Conservation (phyloP, 1,139 yeast species). For the Debaryomycetaceae sp. region DNA sequence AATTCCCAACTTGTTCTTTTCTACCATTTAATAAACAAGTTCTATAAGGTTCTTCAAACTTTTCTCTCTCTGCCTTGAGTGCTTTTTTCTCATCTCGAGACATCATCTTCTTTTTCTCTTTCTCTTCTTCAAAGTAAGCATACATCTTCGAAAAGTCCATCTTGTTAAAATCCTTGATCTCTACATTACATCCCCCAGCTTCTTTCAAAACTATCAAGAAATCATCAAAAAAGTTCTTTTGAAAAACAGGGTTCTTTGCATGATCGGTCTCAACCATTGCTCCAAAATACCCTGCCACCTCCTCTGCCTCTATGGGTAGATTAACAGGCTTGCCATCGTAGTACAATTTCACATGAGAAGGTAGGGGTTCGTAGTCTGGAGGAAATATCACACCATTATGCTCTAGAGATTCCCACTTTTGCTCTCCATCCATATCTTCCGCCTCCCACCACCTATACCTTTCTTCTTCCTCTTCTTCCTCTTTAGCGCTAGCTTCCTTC, state of each 20-base stretch:
- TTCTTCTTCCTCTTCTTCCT: conserved; percentile 58
- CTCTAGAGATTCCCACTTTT: conserved; percentile 81
- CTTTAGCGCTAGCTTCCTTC: conserved; percentile 12
- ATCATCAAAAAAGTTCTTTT: conserved; percentile 80
- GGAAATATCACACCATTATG: conserved; percentile 94
- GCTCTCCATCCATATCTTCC: conserved; percentile 64
- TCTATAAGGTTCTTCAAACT: conserved; percentile 75
- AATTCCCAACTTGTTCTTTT: conserved; percentile 89
- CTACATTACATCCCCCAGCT: conserved; percentile 57
- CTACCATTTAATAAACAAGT: conserved; percentile 82
- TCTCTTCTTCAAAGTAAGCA: conserved; percentile 64
- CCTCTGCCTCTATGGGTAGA: conserved; percentile 82
- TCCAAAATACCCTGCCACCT: conserved; percentile 92
- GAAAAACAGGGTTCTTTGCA: conserved; percentile 82
- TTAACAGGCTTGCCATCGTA: conserved; percentile 74
- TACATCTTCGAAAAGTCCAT: conserved; percentile 79
- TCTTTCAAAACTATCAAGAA: conserved; percentile 68
- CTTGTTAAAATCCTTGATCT: conserved; percentile 58
- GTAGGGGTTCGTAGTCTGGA: conserved; percentile 85
- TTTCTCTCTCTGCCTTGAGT: conserved; percentile 68
- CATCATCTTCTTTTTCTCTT: conserved; percentile 69
- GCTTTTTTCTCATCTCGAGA: conserved; percentile 70
- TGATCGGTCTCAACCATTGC: conserved; percentile 89
- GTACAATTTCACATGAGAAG: conserved; percentile 69
- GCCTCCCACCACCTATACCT: conserved; percentile 87